Conservation (phyloP, 208 protist genomes). For the Leptomonas pyrrhocoris region DNA sequence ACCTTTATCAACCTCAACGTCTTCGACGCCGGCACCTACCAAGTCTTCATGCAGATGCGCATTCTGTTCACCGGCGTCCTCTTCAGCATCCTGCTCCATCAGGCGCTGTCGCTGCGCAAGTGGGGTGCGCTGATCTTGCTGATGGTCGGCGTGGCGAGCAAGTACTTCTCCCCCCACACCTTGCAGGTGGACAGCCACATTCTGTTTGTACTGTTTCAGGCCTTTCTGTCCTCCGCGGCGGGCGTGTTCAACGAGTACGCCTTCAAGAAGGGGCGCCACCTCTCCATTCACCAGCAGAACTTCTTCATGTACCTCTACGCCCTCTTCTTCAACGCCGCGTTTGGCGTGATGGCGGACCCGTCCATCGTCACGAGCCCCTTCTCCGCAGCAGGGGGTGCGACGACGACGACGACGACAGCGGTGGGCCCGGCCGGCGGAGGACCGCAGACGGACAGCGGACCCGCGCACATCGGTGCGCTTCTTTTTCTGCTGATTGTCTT, state of each 20-base stretch:
- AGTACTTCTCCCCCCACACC: slow-evolving; percentile 50
- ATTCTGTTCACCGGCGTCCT: slow-evolving; percentile 70
- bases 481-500: slow-evolving; percentile 54
- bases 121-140: slow-evolving; percentile 57
- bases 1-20: slow-evolving; percentile 69
- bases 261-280: slow-evolving; percentile 57
- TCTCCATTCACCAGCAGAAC: slow-evolving; percentile 80
- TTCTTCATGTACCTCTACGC: slow-evolving; percentile 86
- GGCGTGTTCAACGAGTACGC: slow-evolving; percentile 81
- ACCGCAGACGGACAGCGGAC: neutral
- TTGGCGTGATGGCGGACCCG: slow-evolving; percentile 44
- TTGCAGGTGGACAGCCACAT: slow-evolving; percentile 34
- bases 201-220: slow-evolving; percentile 56
- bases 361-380: slow-evolving; percentile 18
- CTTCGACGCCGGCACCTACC: slow-evolving; percentile 71
- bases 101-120: slow-evolving; percentile 42
- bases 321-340: slow-evolving; percentile 67
- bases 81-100: slow-evolving; percentile 43
- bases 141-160: slow-evolving; percentile 53
- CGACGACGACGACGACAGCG: neutral
- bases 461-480: neutral
- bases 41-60: slow-evolving; percentile 82
- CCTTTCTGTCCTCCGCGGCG: slow-evolving; percentile 54
- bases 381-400: neutral
- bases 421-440: neutral